These are phyloP conservation scores for Taiwanofungus camphoratus DNA, from an alignment of 1,284 basidiomycete species.

Conservation along the genomic window DNA sequence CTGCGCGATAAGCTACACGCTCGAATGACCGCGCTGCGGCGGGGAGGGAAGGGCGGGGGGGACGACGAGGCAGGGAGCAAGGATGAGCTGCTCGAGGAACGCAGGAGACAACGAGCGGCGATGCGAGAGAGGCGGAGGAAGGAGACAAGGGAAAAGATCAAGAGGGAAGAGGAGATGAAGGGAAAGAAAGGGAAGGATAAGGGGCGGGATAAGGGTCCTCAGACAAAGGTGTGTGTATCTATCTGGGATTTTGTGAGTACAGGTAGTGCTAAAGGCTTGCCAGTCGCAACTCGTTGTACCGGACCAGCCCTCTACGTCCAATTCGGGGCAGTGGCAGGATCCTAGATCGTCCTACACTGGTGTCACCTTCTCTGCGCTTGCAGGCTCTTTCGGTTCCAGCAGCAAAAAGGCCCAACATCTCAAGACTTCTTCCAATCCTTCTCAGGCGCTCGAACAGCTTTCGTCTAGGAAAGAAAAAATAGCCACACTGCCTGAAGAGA, in stretches of 20 bases:
- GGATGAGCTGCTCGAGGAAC: constrained; percentile 79
- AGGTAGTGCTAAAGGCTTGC: no score
- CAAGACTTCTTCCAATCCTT: constrained; percentile 72
- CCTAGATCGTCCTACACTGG: constrained; percentile 45
- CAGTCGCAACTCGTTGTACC: constrained; percentile 75
- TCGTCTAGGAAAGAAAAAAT: constrained; percentile 69
- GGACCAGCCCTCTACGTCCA: constrained; percentile 33
- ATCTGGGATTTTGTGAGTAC: background rate
- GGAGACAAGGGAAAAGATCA: constrained; percentile 78
- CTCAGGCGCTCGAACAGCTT: constrained; percentile 79
- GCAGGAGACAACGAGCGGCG: constrained; percentile 68
- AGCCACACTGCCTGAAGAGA: constrained; percentile 69
- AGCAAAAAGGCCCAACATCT: constrained; percentile 47
- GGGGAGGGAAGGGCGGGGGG: constrained; percentile 31
- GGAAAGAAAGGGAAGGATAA: constrained; percentile 45
- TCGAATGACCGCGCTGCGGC: constrained; percentile 68
- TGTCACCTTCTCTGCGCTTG: constrained; percentile 68
- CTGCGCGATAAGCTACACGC: constrained; percentile 76
- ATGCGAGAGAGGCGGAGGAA: constrained; percentile 80
- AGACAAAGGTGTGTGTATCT: constrained; percentile 44
- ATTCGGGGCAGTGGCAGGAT: constrained; percentile 28
- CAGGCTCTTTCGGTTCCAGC: constrained; percentile 36
- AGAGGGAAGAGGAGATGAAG: constrained; percentile 48
- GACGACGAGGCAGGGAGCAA: constrained; percentile 50
- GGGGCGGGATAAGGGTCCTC: constrained; percentile 36